A percentile compares a stretch with the other conserved stretches of the same genome.
These are phyloP conservation scores for Bacterosira constricta DNA, from an alignment of 108 stramenopile species.

Conservation along the genomic window DNA sequence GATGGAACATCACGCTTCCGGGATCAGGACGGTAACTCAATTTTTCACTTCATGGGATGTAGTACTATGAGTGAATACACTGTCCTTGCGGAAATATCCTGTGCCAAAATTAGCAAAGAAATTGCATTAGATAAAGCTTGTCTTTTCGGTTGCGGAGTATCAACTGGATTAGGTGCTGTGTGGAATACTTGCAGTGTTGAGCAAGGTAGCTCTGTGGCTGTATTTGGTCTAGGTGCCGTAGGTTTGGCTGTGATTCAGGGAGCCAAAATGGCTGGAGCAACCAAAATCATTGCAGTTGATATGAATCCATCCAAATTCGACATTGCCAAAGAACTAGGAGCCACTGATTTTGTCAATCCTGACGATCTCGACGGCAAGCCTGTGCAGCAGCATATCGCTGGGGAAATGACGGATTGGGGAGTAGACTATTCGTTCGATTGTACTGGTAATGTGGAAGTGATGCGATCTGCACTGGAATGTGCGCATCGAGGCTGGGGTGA, in stretches of 20 bases:
- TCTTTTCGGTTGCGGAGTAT: constrained; percentile 92
- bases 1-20: constrained; percentile 84
- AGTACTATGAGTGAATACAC: constrained; percentile 95
- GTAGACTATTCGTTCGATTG: constrained; percentile 98
- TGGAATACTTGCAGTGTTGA: constrained; percentile 96
- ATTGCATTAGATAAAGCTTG: constrained; percentile 90
- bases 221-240: constrained; percentile 93
- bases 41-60: constrained; percentile 98
- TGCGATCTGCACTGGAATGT: constrained; percentile 93
- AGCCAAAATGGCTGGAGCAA: constrained; percentile 86
- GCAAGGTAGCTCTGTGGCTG: constrained; percentile 82
- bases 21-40: constrained; percentile 80
- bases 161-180: constrained; percentile 91
- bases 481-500: constrained; percentile 93
- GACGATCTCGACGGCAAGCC: constrained; percentile 74
- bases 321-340: constrained; percentile 83
- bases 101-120: constrained; percentile 87
- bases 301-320: constrained; percentile 87
- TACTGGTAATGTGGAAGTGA: constrained; percentile 92
- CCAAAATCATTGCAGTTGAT: constrained; percentile 93
- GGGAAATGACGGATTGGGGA: constrained; percentile 89
- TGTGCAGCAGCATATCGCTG: constrained; percentile 83
- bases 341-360: constrained; percentile 95
- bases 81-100: constrained; percentile 93
- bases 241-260: constrained; percentile 88